Evolutionary conservation across 225 moss, liverwort and hornwort species (phyloP).

Genomic region (Lunularia cruciata): DNA sequence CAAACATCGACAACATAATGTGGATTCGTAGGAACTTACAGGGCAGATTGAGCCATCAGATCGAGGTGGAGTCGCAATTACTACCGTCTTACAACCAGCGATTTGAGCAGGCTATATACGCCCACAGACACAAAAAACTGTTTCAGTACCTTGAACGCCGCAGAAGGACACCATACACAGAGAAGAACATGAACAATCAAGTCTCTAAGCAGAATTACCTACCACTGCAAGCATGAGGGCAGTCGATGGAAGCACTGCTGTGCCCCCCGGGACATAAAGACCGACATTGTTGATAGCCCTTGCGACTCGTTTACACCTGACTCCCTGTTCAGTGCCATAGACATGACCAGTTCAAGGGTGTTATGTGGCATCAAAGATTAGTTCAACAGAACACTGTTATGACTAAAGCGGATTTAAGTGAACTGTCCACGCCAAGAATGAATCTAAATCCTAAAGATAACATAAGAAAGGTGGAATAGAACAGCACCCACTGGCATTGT

Average conservation of each 20-base stretch:
- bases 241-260: constrained; percentile 96
- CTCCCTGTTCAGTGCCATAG: constrained; percentile 59
- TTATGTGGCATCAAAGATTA: background rate
- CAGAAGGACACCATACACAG: background rate
- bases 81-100: constrained; percentile 85
- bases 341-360: background rate
- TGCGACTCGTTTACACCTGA: constrained; percentile 88
- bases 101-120: constrained; percentile 87
- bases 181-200: no score
- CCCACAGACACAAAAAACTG: background rate
- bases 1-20: background rate
- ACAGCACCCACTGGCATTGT: constrained; percentile 89
- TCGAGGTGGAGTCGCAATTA: constrained; percentile 91
- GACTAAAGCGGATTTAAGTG: background rate
- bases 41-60: constrained; percentile 91
- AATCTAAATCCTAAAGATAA: background rate
- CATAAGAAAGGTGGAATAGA: constrained; percentile 27
- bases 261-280: constrained; percentile 97
- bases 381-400: background rate
- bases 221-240: constrained; percentile 98
- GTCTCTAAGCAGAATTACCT: constrained; percentile 36
- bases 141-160: background rate
- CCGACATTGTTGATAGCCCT: constrained; percentile 88
- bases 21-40: constrained; percentile 48
- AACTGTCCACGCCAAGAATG: background rate